phyloP scores from a whole-genome alignment of 2,329 filamentous ascomycete genomes.

The Bretziella fagacearum region DNA sequence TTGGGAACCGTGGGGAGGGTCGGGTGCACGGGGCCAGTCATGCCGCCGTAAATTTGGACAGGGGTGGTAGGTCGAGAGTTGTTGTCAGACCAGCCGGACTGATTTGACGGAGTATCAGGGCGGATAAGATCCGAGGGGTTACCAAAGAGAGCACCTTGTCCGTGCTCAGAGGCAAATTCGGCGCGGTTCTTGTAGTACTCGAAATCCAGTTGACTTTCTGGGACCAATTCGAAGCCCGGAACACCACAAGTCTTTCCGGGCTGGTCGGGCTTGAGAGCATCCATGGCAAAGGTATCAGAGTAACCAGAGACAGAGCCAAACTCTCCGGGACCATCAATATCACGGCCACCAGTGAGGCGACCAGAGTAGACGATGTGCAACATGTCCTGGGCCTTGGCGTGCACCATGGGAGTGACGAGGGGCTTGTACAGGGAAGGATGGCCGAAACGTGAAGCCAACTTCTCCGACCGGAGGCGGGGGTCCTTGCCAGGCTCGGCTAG shows the following conservation, averaged over 20 bases:
- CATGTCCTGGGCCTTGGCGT: slow-evolving; percentile 73
- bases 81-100: slow-evolving; percentile 27
- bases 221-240: slow-evolving; percentile 77
- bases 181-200: slow-evolving; percentile 79
- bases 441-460: slow-evolving; percentile 62
- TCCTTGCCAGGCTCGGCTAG: slow-evolving; percentile 18
- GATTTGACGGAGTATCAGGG: slow-evolving; percentile 38
- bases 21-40: slow-evolving; percentile 15
- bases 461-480: slow-evolving; percentile 42
- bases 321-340: slow-evolving; percentile 29
- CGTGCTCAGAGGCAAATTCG: slow-evolving; percentile 70
- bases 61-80: slow-evolving; percentile 36
- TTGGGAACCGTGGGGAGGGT: slow-evolving; percentile 7
- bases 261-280: slow-evolving; percentile 49
- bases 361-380: slow-evolving; percentile 76
- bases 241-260: slow-evolving; percentile 31
- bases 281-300: slow-evolving; percentile 66
- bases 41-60: slow-evolving; percentile 16
- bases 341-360: slow-evolving; percentile 51
- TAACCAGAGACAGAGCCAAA: slow-evolving; percentile 49
- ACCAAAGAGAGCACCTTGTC: slow-evolving; percentile 50
- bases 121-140: slow-evolving; percentile 40
- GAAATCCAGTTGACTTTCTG: slow-evolving; percentile 74
- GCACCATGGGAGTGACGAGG: slow-evolving; percentile 87
- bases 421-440: slow-evolving; percentile 82